Evolutionary conservation across 2,329 filamentous ascomycete genomes (phyloP).

Genomic region (Paramyrothecium roridum): DNA sequence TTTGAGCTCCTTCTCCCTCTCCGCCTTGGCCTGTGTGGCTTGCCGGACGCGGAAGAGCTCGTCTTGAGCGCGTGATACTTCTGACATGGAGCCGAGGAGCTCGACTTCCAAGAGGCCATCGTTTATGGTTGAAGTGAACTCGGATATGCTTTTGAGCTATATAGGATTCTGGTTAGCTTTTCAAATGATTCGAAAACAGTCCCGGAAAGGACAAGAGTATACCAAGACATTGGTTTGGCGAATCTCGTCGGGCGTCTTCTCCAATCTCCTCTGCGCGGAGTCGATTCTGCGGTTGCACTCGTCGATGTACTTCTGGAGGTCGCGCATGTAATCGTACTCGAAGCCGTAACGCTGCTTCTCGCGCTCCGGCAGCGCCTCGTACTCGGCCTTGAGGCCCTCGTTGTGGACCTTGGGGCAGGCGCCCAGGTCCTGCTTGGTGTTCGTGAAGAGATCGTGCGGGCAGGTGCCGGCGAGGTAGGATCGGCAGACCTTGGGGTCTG

Average conservation of each 20-base stretch:
- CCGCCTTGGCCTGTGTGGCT: slow-evolving; percentile 76
- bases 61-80: slow-evolving; percentile 77
- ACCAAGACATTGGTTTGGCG: slow-evolving; percentile 86
- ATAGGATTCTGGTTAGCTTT: slow-evolving; percentile 7
- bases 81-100: slow-evolving; percentile 76
- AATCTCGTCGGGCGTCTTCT: slow-evolving; percentile 98
- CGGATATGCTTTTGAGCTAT: slow-evolving; percentile 75
- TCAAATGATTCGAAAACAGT: too few relatives aligned
- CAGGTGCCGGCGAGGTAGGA: slow-evolving; percentile 93
- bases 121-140: slow-evolving; percentile 74
- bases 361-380: slow-evolving; percentile 67
- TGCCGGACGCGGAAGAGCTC: slow-evolving; percentile 85
- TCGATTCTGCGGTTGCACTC: slow-evolving; percentile 96
- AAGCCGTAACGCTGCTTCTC: slow-evolving; percentile 82
- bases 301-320: slow-evolving; percentile 95
- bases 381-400: slow-evolving; percentile 85
- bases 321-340: slow-evolving; percentile 93
- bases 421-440: slow-evolving; percentile 96
- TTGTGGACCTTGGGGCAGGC: slow-evolving; percentile 85
- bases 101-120: slow-evolving; percentile 82
- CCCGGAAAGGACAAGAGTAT: slow-evolving; percentile 2
- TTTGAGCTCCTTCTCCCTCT: slow-evolving; percentile 85
- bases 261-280: slow-evolving; percentile 79
- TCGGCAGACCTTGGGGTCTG: slow-evolving; percentile 89
- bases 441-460: slow-evolving; percentile 98